Evolutionary conservation across 2,329 filamentous ascomycete species (phyloP).

Genomic region (Diaporthe caulivora): DNA sequence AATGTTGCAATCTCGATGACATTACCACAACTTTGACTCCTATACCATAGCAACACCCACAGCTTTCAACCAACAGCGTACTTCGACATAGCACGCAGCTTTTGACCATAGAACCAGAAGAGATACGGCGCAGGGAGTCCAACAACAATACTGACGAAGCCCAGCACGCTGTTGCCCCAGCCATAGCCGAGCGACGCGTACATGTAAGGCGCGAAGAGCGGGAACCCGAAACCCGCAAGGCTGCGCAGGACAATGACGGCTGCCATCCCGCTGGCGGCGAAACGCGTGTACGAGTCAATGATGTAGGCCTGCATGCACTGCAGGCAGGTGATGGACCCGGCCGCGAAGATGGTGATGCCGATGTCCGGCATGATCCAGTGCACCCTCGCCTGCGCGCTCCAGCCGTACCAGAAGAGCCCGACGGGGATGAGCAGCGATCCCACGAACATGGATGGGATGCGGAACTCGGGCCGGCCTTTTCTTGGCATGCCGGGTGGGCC

Average conservation of each 20-base stretch:
- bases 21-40: background rate
- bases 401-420: constrained; percentile 60
- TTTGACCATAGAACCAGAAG: constrained; percentile 55
- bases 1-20: too few relatives aligned
- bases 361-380: constrained; percentile 62
- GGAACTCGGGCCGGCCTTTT: constrained; percentile 55
- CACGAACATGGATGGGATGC: constrained; percentile 65
- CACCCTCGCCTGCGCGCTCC: constrained; percentile 55
- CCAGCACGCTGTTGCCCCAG: constrained; percentile 61
- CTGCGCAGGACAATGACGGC: constrained; percentile 59
- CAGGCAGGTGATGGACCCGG: constrained; percentile 55
- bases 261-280: constrained; percentile 59
- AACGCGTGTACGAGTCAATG: constrained; percentile 59
- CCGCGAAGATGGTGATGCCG: constrained; percentile 53
- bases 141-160: constrained; percentile 64
- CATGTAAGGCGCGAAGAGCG: constrained; percentile 62
- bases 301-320: constrained; percentile 61
- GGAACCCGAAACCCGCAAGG: constrained; percentile 63
- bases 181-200: constrained; percentile 54
- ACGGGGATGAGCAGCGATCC: constrained; percentile 58
- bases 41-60: background rate
- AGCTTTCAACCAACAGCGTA: constrained; percentile 46
- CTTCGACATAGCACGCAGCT: constrained; percentile 50
- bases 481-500: too few relatives aligned
- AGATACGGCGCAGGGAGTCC: constrained; percentile 62